Percentiles rank a stretch among this genome's conserved stretches.
phyloP scores from a whole-genome alignment of 106 monocot species.

The Hemerocallis citrina region DNA sequence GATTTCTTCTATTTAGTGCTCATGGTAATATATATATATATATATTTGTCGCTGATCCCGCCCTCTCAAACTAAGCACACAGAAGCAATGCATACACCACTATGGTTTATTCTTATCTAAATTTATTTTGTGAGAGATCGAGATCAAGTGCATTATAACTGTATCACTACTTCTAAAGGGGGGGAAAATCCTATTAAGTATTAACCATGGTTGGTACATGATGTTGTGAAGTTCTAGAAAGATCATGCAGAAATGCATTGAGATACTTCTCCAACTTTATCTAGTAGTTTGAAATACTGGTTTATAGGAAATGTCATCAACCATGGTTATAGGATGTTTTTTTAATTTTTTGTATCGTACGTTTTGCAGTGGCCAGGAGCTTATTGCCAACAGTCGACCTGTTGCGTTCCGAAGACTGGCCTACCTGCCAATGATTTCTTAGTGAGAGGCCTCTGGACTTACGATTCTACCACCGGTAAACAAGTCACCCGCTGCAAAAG shows the following conservation, averaged over 20 bases:
- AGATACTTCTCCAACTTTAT: background rate
- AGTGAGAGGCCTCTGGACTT: constrained; percentile 7
- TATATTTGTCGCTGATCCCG: background rate
- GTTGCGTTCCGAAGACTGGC: constrained; percentile 25
- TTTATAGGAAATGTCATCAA: background rate
- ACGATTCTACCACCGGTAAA: background rate
- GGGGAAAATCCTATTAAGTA: background rate
- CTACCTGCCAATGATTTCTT: constrained; percentile 14
- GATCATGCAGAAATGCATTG: no score
- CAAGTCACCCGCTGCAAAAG: constrained; percentile 10
- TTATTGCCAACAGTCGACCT: constrained; percentile 13
- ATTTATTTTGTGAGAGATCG: background rate
- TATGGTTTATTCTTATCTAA: background rate
- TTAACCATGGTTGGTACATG: background rate
- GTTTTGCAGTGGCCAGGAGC: constrained; percentile 28
- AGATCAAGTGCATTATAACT: background rate
- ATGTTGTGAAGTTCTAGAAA: no score
- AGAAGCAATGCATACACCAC: background rate
- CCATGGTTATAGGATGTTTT: background rate
- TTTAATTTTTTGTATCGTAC: background rate
- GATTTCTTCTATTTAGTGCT: constrained; percentile 1
- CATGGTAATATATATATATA: constrained; percentile 4
- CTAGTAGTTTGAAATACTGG: background rate
- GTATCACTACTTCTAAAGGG: background rate
- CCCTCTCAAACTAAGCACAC: background rate